A percentile compares a stretch with the other conserved stretches of the same genome.
Conservation (phyloP, 306 rosid species). For the Vachellia pachyceras region DNA sequence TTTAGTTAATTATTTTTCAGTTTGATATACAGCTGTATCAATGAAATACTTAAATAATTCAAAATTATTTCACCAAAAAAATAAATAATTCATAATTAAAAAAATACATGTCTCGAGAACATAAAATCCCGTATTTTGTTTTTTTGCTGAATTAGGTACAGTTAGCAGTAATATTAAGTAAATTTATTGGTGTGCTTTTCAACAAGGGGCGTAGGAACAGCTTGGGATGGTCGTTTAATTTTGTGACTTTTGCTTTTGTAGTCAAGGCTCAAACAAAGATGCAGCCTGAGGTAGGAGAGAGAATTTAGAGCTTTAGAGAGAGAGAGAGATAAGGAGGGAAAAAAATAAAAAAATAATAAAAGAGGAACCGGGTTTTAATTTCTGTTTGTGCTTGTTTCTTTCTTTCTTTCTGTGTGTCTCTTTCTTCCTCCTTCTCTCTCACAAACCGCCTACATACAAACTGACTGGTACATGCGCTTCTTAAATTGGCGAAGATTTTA, state of each 20-base stretch:
- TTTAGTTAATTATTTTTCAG: background rate
- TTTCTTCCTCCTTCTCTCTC: conserved; percentile 36
- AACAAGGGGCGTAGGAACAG: conserved; percentile 48
- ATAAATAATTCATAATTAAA: too few species aligned
- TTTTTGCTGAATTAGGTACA: background rate
- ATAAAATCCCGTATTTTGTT: background rate
- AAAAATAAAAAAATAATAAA: background rate
- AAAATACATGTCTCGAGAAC: background rate
- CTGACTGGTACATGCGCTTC: conserved; percentile 44
- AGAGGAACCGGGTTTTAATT: conserved; percentile 39
- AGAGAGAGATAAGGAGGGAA: background rate
- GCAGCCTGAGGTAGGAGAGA: conserved; percentile 32
- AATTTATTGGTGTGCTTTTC: conserved; percentile 39
- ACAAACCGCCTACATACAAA: conserved; percentile 48
- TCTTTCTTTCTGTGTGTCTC: conserved; percentile 27
- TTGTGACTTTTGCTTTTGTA: conserved; percentile 83
- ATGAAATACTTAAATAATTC: background rate
- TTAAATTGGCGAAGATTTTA: conserved; percentile 53
- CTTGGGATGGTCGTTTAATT: conserved; percentile 59
- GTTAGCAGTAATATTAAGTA: background rate
- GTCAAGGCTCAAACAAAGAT: conserved; percentile 88
- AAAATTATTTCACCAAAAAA: background rate
- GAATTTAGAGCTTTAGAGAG: conserved; percentile 40
- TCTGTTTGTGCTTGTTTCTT: conserved; percentile 38
- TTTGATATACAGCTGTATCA: background rate